Conservation (phyloP, 805 yeast genomes). For the Candida mattraensis region DNA sequence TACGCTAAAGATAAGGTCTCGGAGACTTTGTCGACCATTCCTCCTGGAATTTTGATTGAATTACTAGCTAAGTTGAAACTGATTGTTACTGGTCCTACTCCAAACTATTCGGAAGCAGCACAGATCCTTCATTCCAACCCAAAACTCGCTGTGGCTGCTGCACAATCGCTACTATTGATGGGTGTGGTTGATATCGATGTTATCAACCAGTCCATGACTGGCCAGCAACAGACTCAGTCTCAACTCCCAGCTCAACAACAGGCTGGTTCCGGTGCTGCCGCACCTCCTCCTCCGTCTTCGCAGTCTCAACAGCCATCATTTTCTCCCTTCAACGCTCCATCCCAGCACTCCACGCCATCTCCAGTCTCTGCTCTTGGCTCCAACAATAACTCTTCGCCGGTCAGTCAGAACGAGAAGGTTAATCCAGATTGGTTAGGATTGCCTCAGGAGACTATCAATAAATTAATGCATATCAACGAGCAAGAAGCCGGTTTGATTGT, state of each 20-base stretch:
- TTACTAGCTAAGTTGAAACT: slow-evolving; percentile 65
- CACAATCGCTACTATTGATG: slow-evolving; percentile 75
- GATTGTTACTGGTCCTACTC: slow-evolving; percentile 50
- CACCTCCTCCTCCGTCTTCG: slow-evolving; percentile 6
- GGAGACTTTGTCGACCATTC: slow-evolving; percentile 58
- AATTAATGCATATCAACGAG: slow-evolving; percentile 50
- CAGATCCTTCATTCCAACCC: slow-evolving; percentile 54
- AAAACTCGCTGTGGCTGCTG: slow-evolving; percentile 61
- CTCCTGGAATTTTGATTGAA: slow-evolving; percentile 72
- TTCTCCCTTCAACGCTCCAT: slow-evolving; percentile 22
- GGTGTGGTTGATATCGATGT: slow-evolving; percentile 71
- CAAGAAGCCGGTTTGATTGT: slow-evolving; percentile 59
- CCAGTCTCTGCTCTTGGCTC: slow-evolving; percentile 20
- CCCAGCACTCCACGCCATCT: slow-evolving; percentile 20
- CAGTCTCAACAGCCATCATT: slow-evolving; percentile 10
- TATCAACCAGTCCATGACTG: slow-evolving; percentile 53
- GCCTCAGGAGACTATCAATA: slow-evolving; percentile 48
- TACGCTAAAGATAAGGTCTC: slow-evolving; percentile 57
- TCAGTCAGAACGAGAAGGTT: slow-evolving; percentile 16
- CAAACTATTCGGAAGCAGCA: slow-evolving; percentile 50
- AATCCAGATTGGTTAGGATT: slow-evolving; percentile 48
- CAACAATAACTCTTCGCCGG: slow-evolving; percentile 17
- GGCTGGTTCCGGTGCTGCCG: slow-evolving; percentile 5
- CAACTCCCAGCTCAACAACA: slow-evolving; percentile 7
- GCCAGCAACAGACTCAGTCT: slow-evolving; percentile 20